Base-by-base conservation (phyloP, 2,329 filamentous ascomycete genomes). In the Cladosporium sp. region DNA sequence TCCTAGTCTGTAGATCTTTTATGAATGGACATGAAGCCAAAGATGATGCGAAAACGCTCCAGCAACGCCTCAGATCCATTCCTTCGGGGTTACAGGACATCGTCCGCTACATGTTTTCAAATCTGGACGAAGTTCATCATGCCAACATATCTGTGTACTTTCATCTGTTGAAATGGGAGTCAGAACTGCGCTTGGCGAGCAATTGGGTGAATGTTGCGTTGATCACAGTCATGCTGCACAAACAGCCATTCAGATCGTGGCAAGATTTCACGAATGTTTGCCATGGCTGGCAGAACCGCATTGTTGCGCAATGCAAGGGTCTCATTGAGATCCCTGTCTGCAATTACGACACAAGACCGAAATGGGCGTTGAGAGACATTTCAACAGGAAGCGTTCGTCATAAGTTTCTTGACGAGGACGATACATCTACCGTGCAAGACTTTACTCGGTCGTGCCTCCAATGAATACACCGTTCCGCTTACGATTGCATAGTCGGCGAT, bases 391-490 rank as follows among this genome's bases (percentile, higher is more conserved):
- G 13, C 12, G n/a, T 27, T 15, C 15, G 20, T 17, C n/a, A 15
- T 11, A 3, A 18, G 36, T 9, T 9, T 17, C 13, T 38, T 5
- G 11, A 18, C 13, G n/a, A 38, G 5, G 36, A 3, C n/a, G 18
- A 38, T 4, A n/a, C n/a, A n/a, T 19, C 4, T 17, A 19, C 36
- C 18, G 13, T 15, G 8, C 15, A 43, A 12, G 20, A 8, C 13
- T 39, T 19, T 15, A 11, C 34, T 7, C 4, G 4, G 9, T n/a
- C 4, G 4, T 7, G n/a, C n/a, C 13, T 42, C 24, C 2, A 3
- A 7, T 49, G 47, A 38, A 17, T 49, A 13, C 47, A 49, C 12
- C 29, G 47, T 24, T 49, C 47, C 2, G 47, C 38, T 4, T 41
- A 49, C 38, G 47, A 42, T 17, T 49, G 30, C 18, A 17, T 42